Evolutionary conservation across 228 moss, liverwort and hornwort genomes (phyloP), one percentile per base, ranked within the genome.

Genomic region (Sphagnum fallax): DNA sequence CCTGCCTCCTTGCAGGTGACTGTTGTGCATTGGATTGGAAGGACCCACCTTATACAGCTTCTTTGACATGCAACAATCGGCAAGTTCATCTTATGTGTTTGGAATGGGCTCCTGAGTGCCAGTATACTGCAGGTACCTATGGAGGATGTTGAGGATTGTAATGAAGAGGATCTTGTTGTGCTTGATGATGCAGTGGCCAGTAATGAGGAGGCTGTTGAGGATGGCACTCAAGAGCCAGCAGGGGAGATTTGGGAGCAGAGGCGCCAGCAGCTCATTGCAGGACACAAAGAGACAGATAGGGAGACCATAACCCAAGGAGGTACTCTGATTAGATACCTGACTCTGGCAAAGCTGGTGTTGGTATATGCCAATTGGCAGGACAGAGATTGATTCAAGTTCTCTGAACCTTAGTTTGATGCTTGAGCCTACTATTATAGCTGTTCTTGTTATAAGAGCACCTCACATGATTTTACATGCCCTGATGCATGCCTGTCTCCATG

Each of bases 191-290:
- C 74, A 32, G 74, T 66, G 78, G 77, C 55, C 4, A 4, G 12
- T 1, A 12, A 55, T 55, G 55, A 55, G 15, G 64, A 55, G 5
- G 53, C 67, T 0, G 59, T 6, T 12, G 74, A 66, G 14, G 80
- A 78, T 52, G 80, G 78, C 52, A 80, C 83, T 63, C 80, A 70
- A 52, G 85, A 85, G 60, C 77, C 16, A 65, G 70, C 73, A 9
- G 81, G 84, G 5, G 87, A 83, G 74, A 83, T 87, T 18, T 76
- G 80, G 70, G 73, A 82, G 65, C 81, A 85, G 6, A 80, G 80
- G 0, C 74, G 10, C 75, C 65, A 0, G 69, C 48, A 51, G 71
- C 82, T 12, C 83, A 76, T 47, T 80, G 87, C 74, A 83, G 87
- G 76, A 47, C 62, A 70, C 83, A 78, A 16, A 83, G 80, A 66